A percentile compares a stretch with the other conserved stretches of the same genome.
Evolutionary conservation across 2,329 filamentous ascomycete genomes (phyloP).

Genomic region (Monilinia fructigena): DNA sequence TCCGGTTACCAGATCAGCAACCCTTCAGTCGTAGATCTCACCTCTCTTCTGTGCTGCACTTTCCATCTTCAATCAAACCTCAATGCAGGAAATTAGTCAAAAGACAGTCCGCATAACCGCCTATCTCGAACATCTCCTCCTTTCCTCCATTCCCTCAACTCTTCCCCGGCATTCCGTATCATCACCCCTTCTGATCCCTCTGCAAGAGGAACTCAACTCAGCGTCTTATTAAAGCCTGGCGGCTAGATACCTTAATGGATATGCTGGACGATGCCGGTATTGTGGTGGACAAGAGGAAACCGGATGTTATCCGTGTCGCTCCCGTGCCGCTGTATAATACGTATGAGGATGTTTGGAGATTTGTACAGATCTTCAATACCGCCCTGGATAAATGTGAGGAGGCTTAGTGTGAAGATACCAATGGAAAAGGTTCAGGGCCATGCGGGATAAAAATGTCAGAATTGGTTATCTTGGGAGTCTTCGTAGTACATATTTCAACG

Average conservation of each 20-base stretch:
- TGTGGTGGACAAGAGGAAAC: conserved; percentile 79
- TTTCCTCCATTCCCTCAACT: conserved; percentile 32
- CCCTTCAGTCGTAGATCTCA: conserved; percentile 74
- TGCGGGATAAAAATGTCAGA: not conserved
- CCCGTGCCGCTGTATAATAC: conserved; percentile 83
- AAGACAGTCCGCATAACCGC: conserved; percentile 73
- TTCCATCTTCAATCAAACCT: conserved; percentile 70
- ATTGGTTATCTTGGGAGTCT: not conserved
- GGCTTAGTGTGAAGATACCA: not conserved
- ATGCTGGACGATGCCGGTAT: conserved; percentile 67
- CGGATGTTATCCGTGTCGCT: conserved; percentile 80
- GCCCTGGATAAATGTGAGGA: conserved; percentile 29
- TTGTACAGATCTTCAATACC: conserved; percentile 51
- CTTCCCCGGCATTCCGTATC: conserved; percentile 45
- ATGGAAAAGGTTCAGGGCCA: not conserved
- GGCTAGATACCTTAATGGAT: conserved; percentile 67
- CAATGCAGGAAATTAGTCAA: conserved; percentile 64
- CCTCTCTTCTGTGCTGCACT: conserved; percentile 74
- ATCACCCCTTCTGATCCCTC: conserved; percentile 39
- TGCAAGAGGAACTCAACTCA: conserved; percentile 58
- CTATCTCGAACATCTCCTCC: conserved; percentile 72
- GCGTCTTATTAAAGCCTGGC: conserved; percentile 63
- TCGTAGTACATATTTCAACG: not conserved
- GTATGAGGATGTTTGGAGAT: conserved; percentile 68
- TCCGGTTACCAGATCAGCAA: conserved; percentile 84